Evolutionary conservation across 2,329 filamentous ascomycete species (phyloP), one percentile per base, ranked within the genome.

Genomic region (Pseudonectria foliicola): DNA sequence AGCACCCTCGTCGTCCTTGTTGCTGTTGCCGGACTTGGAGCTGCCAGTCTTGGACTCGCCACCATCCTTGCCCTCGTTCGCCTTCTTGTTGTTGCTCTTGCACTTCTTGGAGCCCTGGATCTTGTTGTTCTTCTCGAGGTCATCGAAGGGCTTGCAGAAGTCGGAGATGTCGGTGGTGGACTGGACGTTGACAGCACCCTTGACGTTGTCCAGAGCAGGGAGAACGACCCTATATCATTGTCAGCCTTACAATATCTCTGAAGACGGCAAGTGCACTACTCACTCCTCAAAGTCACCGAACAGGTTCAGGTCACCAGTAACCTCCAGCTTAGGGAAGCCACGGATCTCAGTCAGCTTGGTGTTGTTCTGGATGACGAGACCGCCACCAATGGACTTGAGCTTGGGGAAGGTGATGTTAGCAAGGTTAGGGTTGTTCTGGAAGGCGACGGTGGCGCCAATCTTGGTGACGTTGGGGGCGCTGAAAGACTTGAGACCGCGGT

Each of bases 341-440:
- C 74, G 63, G 37, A 95, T 70, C 41, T 67, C 59, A 37, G 63
- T 50, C 24, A 95, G 74, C 37, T 70, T 68, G 42, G 86, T 85
- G 80, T 96, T 95, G 77, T 95, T 94, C 64, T 85, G 82, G 56
- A 98, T 77, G 50, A 83, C 79, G 59, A 94, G 76, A 59, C 83
- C 86, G 67, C 86, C 89, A 49, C 75, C 77, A 53, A 95, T 74
- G 35, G 65, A 73, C 47, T 69, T 72, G 29, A 96, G 71, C 14
- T 57, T 30, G 31, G 83, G 80, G 64, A 94, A 75, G 40, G 81
- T 79, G 63, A 95, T 71, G 75, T 94, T 95, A 58, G 66, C 60
- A 33, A 83, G 66, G 41, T 69, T 58, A 27, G 63, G 60, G 68
- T 82, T 82, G 65, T 72, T 73, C 57, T 77, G 70, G 52, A 83